phyloP scores from a whole-genome alignment of 192 early-diverging fungal genomes.

The Coemansia javaensis region DNA sequence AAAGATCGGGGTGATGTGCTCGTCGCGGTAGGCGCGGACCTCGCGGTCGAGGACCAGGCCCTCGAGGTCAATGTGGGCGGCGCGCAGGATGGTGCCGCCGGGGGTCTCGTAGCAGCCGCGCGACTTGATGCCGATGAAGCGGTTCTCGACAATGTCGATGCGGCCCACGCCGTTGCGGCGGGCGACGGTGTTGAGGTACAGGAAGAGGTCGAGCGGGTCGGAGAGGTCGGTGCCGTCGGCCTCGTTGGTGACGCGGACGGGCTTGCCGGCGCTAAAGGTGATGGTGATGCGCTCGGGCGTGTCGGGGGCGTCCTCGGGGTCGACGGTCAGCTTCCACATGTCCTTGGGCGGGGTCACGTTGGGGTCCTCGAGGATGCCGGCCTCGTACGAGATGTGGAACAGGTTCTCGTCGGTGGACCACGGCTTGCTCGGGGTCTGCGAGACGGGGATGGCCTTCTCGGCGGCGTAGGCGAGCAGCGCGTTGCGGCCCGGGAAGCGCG shows the following conservation, averaged over 20 bases:
- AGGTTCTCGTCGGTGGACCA: constrained; percentile 99
- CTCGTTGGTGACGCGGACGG: constrained; percentile 82
- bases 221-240: constrained; percentile 62
- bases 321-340: constrained; percentile 99
- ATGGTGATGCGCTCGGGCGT: constrained; percentile 92
- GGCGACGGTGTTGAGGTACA: constrained; percentile 92
- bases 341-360: constrained; percentile 92
- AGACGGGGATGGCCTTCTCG: constrained; percentile 85
- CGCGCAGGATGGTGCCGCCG: constrained; percentile 91
- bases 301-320: constrained; percentile 95
- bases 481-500: constrained; percentile 89
- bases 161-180: constrained; percentile 97
- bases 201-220: constrained; percentile 78
- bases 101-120: constrained; percentile 99
- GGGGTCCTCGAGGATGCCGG: constrained; percentile 97
- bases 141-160: constrained; percentile 98
- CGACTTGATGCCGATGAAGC: constrained; percentile 98
- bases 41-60: constrained; percentile 94
- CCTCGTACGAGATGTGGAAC: constrained; percentile 98
- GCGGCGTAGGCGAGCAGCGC: constrained; percentile 89
- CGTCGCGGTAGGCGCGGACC: constrained; percentile 87
- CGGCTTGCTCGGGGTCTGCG: constrained; percentile 93
- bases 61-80: constrained; percentile 94
- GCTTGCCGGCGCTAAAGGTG: constrained; percentile 82
- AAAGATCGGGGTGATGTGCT: constrained; percentile 79